Percentiles rank a stretch among this genome's conserved stretches.
Evolutionary conservation across 306 rosid genomes (phyloP).

Genomic region (Glycine latifolia): DNA sequence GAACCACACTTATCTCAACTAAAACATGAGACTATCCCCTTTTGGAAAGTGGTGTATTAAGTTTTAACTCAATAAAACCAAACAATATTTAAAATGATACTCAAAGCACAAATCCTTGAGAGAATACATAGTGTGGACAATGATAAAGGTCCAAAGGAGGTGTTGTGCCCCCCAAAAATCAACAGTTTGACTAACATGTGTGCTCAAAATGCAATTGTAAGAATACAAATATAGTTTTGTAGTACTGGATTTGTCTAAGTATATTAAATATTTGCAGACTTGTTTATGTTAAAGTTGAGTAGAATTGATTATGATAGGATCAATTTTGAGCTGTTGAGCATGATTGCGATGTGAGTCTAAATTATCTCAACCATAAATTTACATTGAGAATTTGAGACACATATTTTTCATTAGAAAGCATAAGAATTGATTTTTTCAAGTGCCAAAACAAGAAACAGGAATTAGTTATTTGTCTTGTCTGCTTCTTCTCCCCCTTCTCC

Average conservation of each 20-base stretch:
- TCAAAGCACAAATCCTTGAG: constrained; percentile 19
- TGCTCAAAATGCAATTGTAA: not conserved
- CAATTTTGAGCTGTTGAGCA: not conserved
- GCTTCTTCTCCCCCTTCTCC: not conserved
- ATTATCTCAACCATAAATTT: not conserved
- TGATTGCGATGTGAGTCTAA: not conserved
- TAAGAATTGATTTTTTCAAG: not conserved
- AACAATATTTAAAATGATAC: not conserved
- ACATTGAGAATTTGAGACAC: not conserved
- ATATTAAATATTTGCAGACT: not conserved
- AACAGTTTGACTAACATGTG: constrained; percentile 25
- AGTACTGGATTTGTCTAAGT: not conserved
- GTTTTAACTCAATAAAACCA: not conserved
- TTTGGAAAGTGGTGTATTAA: constrained; percentile 32
- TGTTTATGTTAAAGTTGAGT: not conserved
- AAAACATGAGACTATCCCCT: constrained; percentile 11
- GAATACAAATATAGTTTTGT: not conserved
- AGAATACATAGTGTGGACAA: not conserved
- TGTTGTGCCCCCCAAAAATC: not conserved
- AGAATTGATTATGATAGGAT: not conserved
- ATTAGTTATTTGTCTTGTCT: not conserved
- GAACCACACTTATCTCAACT: constrained; percentile 21
- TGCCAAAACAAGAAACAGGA: not conserved
- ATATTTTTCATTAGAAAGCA: not conserved
- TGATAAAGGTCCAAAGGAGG: not conserved